These are phyloP conservation scores for Purpureocillium lavendulum DNA, from an alignment of 2,329 filamentous ascomycete genomes.

Conservation along the genomic window DNA sequence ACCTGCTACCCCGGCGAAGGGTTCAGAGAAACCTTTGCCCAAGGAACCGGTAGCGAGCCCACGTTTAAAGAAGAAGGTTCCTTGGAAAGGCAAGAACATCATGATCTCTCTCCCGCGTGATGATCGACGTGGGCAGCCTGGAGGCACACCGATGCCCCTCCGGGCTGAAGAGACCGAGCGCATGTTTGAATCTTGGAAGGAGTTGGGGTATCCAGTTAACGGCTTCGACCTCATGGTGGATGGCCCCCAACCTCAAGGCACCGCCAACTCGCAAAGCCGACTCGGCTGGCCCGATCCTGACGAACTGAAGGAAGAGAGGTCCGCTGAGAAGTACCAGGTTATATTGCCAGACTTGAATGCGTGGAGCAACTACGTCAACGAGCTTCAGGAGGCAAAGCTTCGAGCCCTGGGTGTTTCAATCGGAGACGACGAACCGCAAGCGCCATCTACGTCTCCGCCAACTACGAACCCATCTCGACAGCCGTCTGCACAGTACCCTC, in stretches of 20 bases:
- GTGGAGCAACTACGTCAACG: slow-evolving; percentile 70
- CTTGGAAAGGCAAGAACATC: slow-evolving; percentile 69
- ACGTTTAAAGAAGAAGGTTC: slow-evolving; percentile 61
- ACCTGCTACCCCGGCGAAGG: slow-evolving; percentile 26
- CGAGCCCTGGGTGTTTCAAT: slow-evolving; percentile 82
- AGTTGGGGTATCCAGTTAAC: slow-evolving; percentile 58
- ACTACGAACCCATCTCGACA: slow-evolving; percentile 55
- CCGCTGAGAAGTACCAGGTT: slow-evolving; percentile 47
- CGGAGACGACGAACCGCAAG: slow-evolving; percentile 62
- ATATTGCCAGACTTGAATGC: slow-evolving; percentile 62
- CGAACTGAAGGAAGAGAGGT: slow-evolving; percentile 49
- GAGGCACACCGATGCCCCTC: slow-evolving; percentile 45
- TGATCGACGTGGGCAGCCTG: slow-evolving; percentile 53
- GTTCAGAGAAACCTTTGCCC: slow-evolving; percentile 24
- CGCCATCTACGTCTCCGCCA: slow-evolving; percentile 58
- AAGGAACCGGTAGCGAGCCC: slow-evolving; percentile 38
- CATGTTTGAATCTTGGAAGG: slow-evolving; percentile 59
- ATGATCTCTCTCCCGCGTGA: slow-evolving; percentile 61
- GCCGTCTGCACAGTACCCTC: slow-evolving; percentile 65
- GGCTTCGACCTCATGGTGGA: slow-evolving; percentile 60
- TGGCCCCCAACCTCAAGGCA: slow-evolving; percentile 25
- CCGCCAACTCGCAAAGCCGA: slow-evolving; percentile 53
- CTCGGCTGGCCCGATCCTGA: slow-evolving; percentile 57
- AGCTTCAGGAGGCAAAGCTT: slow-evolving; percentile 83
- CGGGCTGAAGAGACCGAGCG: slow-evolving; percentile 45